Base-by-base conservation (phyloP, 2,329 filamentous ascomycete genomes). In the Fusarium mundagurra region DNA sequence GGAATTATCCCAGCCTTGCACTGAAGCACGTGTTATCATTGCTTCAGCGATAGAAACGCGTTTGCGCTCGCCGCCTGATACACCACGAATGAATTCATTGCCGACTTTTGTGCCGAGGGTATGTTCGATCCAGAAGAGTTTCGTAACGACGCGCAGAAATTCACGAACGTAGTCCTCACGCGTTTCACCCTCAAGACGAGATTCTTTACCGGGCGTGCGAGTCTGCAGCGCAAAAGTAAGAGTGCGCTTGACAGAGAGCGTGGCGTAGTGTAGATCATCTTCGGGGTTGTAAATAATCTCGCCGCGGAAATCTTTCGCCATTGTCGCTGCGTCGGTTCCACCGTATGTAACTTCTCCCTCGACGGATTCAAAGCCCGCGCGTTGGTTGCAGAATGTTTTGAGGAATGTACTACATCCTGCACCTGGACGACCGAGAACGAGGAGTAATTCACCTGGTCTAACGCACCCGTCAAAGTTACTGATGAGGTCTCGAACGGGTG, bases 1-100 rank as follows among this genome's bases (percentile, higher is more conserved):
- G 1, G 90, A 91, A 78, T 94, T 94, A 77, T 94, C 92, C 91
- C 92, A 94, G 72, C 90, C 92, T 20, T 92, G 89, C 1, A 94
- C 89, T 0, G 87, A 90, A 4, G 90, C 88, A n/a, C 86, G 82
- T 3, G 85, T 85, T 16, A 88, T 86, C 65, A 92, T 89, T 11
- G 36, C 92, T 80, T 95, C 92, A 2, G 92, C 92, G 70, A 95
- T 93, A 44, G 90, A 92, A 6, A 95, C 93, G 79, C 93, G 90
- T 83, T 95, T 94, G 61, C 90, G 86, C 79, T 92, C 91, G 45
- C 91, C 91, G 31, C 91, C 91, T 8, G 87, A 90, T 0, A 92
- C 87, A 33, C 84, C 84, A 11, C 91, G 88, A n/a, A 93, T 87
- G 47, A 91, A 88, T 70, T 93, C 91, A 69, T 93, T 90, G 14